phyloP scores from a whole-genome alignment of 352 stramenopile species.

The Pythium guiyangense region DNA sequence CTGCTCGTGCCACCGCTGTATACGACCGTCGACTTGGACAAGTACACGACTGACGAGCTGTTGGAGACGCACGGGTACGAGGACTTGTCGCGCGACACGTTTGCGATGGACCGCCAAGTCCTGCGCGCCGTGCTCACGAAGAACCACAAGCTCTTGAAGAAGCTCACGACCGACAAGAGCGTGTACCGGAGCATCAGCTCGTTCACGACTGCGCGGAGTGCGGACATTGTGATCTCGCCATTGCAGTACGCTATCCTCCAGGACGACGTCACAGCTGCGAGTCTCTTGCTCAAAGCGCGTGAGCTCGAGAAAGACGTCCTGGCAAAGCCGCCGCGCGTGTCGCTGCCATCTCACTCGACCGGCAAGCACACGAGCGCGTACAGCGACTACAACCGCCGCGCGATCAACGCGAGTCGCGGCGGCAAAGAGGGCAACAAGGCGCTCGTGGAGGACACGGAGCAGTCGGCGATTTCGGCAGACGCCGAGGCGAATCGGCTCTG shows the following conservation, averaged over 20 bases:
- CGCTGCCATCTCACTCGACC: slow-evolving; percentile 68
- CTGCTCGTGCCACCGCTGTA: slow-evolving; percentile 54
- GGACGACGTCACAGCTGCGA: slow-evolving; percentile 44
- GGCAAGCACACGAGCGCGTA: slow-evolving; percentile 72
- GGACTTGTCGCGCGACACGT: slow-evolving; percentile 39
- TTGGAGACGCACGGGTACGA: slow-evolving; percentile 35
- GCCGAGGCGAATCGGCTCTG: slow-evolving; percentile 31
- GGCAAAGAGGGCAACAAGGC: slow-evolving; percentile 80
- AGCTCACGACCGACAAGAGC: slow-evolving; percentile 44
- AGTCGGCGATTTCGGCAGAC: background rate
- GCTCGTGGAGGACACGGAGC: slow-evolving; percentile 36
- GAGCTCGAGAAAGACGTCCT: slow-evolving; percentile 42
- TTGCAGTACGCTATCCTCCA: slow-evolving; percentile 63
- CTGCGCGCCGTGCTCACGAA: slow-evolving; percentile 64
- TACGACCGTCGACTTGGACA: slow-evolving; percentile 31
- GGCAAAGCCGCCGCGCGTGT: slow-evolving; percentile 41
- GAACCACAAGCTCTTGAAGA: slow-evolving; percentile 70
- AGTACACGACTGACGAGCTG: slow-evolving; percentile 62
- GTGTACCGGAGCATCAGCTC: slow-evolving; percentile 45
- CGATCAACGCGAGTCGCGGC: slow-evolving; percentile 76
- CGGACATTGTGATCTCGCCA: slow-evolving; percentile 36
- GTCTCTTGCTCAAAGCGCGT: slow-evolving; percentile 39
- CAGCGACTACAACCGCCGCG: slow-evolving; percentile 79
- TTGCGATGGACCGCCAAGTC: slow-evolving; percentile 54
- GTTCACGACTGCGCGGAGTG: slow-evolving; percentile 40